Base-by-base conservation (phyloP, 176 grass and related monocot genomes). In the Musa schizocarpa region DNA sequence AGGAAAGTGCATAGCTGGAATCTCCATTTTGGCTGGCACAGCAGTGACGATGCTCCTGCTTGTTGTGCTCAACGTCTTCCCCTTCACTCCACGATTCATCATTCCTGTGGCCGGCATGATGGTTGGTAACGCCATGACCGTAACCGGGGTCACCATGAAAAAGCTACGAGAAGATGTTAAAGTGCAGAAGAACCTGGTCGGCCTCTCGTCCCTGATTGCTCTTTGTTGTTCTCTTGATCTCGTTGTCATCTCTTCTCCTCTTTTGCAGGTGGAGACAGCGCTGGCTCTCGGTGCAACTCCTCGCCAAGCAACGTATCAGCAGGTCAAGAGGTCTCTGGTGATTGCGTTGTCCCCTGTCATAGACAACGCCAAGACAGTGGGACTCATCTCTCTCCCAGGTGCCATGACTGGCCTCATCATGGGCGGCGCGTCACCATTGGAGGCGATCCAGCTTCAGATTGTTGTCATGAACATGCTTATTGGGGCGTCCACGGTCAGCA, bases 61-160 rank as follows among this genome's bases (percentile, higher is more conserved):
- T 54, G 76, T 92, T 3, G 34, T 77, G 62, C 80, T 98, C 67
- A 64, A 65, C 59, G 90, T 98, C 2, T 98, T 98, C 81, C 86
- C 84, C 68, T 98, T 98, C 80, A 98, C 94, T 11, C 94, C 94
- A 0, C 55, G 89, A 1, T 96, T 92, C 72, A 92, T 96, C 72
- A 96, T 96, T 79, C 92, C 92, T 13, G 79, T 96, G 58, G 92
- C 89, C 8, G 92, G 92, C 53, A 96, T 96, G 92, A 96, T 96
- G 92, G 92, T 96, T 23, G 90, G 84, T 49, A 98, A 93, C 74
- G 82, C 92, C 50, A 96, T 96, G 92, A 96, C 92, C 9, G 92
- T 96, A 24, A 93, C 88, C 25, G 94, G 94, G 13, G 89, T 98
- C 26, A 88, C 86, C 67, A 88, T 88, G 86, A 88, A 88, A 69